phyloP scores from a whole-genome alignment of 2,329 filamentous ascomycete species.

The Oidium heveae region DNA sequence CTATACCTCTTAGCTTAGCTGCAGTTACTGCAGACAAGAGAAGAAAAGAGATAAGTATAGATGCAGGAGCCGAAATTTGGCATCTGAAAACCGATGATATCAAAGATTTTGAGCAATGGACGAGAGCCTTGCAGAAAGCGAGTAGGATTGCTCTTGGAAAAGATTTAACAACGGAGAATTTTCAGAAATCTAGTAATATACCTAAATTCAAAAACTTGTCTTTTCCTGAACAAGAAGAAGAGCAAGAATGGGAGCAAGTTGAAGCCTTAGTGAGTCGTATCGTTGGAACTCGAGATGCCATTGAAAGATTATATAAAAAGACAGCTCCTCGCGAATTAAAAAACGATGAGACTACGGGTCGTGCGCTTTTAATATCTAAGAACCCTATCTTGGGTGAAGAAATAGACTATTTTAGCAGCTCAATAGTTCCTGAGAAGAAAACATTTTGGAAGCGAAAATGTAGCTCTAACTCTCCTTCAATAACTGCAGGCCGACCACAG shows the following conservation, averaged over 20 bases:
- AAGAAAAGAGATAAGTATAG: conserved; percentile 77
- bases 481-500: conserved; percentile 9
- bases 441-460: conserved; percentile 90
- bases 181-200: conserved; percentile 10
- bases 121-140: conserved; percentile 58
- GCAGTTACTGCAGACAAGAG: conserved; percentile 77
- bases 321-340: conserved; percentile 26
- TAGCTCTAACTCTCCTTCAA: conserved; percentile 13
- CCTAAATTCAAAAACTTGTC: conserved; percentile 4
- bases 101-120: conserved; percentile 76
- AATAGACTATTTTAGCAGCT: conserved; percentile 26
- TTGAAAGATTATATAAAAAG: conserved; percentile 66
- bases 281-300: conserved; percentile 66
- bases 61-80: conserved; percentile 94
- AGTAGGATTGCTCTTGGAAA: conserved; percentile 36
- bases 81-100: conserved; percentile 64
- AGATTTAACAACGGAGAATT: conserved; percentile 15
- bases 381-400: conserved; percentile 21
- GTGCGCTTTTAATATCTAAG: conserved; percentile 13
- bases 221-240: conserved; percentile 25
- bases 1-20: conserved; percentile 75
- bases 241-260: conserved; percentile 67
- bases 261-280: conserved; percentile 69
- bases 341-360: conserved; percentile 11
- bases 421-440: conserved; percentile 28